Base-by-base conservation (phyloP, 2,329 filamentous ascomycete species). In the Fusarium nanum region DNA sequence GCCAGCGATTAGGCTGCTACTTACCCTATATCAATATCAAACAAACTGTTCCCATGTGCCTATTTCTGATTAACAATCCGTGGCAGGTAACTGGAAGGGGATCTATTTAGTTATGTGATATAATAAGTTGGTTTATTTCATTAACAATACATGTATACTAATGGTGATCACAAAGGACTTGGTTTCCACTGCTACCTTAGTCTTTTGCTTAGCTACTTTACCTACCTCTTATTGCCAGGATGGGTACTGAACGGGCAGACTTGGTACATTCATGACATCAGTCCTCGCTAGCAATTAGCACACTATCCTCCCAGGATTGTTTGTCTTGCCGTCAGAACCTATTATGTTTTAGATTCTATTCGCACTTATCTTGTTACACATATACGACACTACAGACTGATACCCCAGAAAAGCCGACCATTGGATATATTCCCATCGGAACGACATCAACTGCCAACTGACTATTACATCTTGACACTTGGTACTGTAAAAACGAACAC, bases 261-360 rank as follows among this genome's bases (percentile, higher is more conserved):
- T 45, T 7, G 27, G 32, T 20, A 42, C 47, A 48, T 37, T 18
- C 41, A 70, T 70, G 62, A 70, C 67, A 70, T 70, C 67, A 70
- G 57, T 54, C 25, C 41, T 45, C 18, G 53, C 30, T 28, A 25
- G 13, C 23, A 45, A 14, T 30, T 18, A 18, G 18, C 13, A 40
- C 27, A 14, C 30, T 18, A 34, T 34, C 7, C 16, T 46, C 53
- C 34, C 18, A n/a, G 34, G 18, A 37, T 12, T 23, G 42, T 42
- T 40, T 34, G 13, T 42, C 9, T 32, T 30, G 20, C 22, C 25
- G 23, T 16, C 8, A 32, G 20, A 40, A 23, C 32, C 18, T 37
- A 37, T 37, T n/a, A 37, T 37, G 18, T n/a, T 6, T 37, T n/a
- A 37, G 34, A 37, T 37, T n/a, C 18, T 7, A 37, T n/a, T 18